Percentiles rank a stretch among this genome's conserved stretches.
These are phyloP conservation scores for Mucor irregularis DNA, from an alignment of 371 early-diverging fungal species.

Conservation along the genomic window DNA sequence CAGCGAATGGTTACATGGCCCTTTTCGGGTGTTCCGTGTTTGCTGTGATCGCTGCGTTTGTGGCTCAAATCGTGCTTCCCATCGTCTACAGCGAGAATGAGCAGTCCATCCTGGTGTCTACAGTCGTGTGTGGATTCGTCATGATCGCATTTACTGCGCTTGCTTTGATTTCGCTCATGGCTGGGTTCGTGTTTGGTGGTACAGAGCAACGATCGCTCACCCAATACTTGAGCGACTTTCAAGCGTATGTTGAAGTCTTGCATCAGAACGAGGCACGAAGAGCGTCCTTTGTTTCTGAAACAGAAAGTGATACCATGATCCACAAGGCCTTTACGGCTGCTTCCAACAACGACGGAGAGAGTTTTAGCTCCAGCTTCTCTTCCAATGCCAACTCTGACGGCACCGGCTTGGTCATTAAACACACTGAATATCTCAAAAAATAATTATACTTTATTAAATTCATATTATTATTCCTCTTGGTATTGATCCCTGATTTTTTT, in stretches of 20 bases:
- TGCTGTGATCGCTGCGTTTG: conserved; percentile 16
- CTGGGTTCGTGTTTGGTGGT: conserved; percentile 47
- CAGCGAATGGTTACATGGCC: conserved; percentile 17
- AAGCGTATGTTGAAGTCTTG: not conserved
- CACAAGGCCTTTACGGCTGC: too few relatives aligned
- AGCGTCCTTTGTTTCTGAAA: not conserved
- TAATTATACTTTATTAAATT: not conserved
- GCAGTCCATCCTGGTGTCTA: not conserved
- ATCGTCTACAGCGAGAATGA: not conserved
- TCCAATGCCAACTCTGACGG: conserved; percentile 1
- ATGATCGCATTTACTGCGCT: conserved; percentile 18
- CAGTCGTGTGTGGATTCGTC: not conserved
- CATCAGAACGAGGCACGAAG: not conserved
- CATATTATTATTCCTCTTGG: not conserved
- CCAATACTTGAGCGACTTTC: conserved; percentile 32
- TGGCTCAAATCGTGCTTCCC: conserved; percentile 13
- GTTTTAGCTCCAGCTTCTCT: not conserved
- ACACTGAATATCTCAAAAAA: not conserved
- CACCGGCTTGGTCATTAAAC: conserved; percentile 1
- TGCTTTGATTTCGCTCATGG: conserved; percentile 33
- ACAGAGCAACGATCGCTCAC: conserved; percentile 33
- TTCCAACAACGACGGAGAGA: not conserved
- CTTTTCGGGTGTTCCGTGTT: conserved; percentile 12
- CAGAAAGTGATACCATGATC: not conserved
- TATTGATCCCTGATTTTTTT: not conserved